Base-by-base conservation (phyloP, 441 rosid genomes). In the Gossypium laxum region DNA sequence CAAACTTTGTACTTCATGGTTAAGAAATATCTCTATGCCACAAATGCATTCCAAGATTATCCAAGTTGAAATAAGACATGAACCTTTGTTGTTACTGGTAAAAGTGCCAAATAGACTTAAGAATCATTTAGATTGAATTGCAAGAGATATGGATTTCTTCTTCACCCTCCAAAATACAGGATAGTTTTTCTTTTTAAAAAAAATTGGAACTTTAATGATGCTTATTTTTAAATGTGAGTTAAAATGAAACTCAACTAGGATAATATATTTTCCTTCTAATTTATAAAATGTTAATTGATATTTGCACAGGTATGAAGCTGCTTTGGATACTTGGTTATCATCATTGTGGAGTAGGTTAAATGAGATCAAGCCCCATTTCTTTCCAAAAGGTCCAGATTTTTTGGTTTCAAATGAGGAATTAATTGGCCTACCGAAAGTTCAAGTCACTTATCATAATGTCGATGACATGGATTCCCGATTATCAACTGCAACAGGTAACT, bases 291-390 rank as follows among this genome's bases (percentile, higher is more conserved):
- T 50, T 75, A 38, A 56, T 50, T 74, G 82, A 51, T 58, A 51
- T 67, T 60, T 52, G 51, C 77, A 32, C 41, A 94, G 98, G 79
- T 92, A 90, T 73, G 98, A 92, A 88, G 97, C 91, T 81, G 85
- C 90, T 79, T 76, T 94, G 81, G 98, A 94, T 83, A 89, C 97
- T 22, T 94, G 98, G 98, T 82, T 90, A 91, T 75, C 77, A 79
- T 86, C 91, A 76, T 85, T 92, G 76, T 92, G 98, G 98, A 84
- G 69, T 77, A 57, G 66, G 32, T 73, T 89, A 82, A 70, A 78
- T 81, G 78, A 83, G 78, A 82, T 86, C 11, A 77, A 81, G 76
- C 88, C 96, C 57, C 78, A 82, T 34, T 80, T 83, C 71, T 87
- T 89, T 63, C 97, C 92, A 14, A 79, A 79, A 71, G 98, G 98